Evolutionary conservation across 352 stramenopile species (phyloP).

Genomic region (Phytophthora gonapodyides): DNA sequence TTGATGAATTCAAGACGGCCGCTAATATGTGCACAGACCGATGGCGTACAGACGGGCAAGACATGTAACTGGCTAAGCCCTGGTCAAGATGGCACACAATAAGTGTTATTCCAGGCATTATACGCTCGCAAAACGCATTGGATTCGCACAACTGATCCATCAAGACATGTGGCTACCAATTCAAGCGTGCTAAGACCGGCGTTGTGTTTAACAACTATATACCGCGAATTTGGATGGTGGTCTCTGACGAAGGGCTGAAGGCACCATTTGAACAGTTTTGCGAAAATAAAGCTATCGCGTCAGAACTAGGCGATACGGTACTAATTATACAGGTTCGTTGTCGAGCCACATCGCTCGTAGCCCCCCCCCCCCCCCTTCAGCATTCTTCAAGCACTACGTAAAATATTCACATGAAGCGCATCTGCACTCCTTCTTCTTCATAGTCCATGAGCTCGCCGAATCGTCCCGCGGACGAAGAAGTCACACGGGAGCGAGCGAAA

Average conservation of each 20-base stretch:
- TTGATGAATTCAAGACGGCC: not conserved
- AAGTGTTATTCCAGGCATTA: conserved; percentile 9
- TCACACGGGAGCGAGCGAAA: not conserved
- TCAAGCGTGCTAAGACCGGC: conserved; percentile 10
- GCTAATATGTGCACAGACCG: not conserved
- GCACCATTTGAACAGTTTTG: conserved; percentile 10
- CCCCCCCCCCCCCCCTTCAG: not conserved
- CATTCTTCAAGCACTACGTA: not conserved
- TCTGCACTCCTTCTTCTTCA: conserved; percentile 1
- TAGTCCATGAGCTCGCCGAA: not conserved
- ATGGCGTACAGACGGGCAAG: conserved; percentile 6
- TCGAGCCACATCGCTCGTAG: conserved; percentile 1
- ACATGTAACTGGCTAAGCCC: conserved; percentile 4
- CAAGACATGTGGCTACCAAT: conserved; percentile 8
- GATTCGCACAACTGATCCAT: conserved; percentile 19
- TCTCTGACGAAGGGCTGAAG: not conserved
- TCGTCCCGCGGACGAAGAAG: not conserved
- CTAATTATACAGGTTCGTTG: conserved; percentile 7
- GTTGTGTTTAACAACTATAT: conserved; percentile 20
- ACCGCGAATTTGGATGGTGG: not conserved
- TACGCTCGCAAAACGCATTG: conserved; percentile 18
- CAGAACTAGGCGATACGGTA: too few species aligned
- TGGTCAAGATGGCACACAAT: conserved; percentile 8
- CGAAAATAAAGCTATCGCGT: too few species aligned
- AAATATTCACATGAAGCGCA: not conserved